Base-by-base conservation (phyloP, 176 grass and related monocot species). In the barley (Hordeum vulgare) region DNA sequence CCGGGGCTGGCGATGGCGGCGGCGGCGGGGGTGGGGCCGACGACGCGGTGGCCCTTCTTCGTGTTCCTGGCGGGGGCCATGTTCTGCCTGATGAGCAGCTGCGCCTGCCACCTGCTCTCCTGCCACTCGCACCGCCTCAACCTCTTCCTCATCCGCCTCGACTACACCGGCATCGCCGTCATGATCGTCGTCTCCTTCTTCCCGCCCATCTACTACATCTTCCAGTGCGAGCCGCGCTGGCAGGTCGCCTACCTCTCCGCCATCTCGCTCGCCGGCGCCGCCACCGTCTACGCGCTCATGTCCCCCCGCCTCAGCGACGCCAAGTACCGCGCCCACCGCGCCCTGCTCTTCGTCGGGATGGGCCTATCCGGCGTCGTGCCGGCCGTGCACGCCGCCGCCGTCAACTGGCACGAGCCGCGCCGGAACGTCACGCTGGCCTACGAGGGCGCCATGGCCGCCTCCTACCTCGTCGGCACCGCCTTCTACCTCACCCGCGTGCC, bases 151-250 rank as follows among this genome's bases (percentile, higher is more conserved):
- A 88, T 92, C 70, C 95, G 92, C 3, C 90, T 98, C 10, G 95
- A 98, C 88, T 94, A 94, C 83, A 82, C 87, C 0, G 95, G 95
- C 42, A 94, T 98, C 79, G 92, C 95, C 33, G 88, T 92, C 65
- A 92, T 94, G 90, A 97, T 97, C 77, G 90, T 94, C 9, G 84
- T 88, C 21, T 97, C 95, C 72, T 98, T 94, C 88, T 98, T 94
- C 88, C 95, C 92, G 20, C 95, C 95, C 24, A 92, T 94, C 80
- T 97, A 97, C 90, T 97, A 97, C 89, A 91, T 92, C 86, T 97
- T 97, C 90, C 90, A 91, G 83, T 97, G 95, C 80, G 85, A 94
- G 9, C 92, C 90, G 65, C 85, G 56, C 13, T 97, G 93, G 88
- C 89, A 90, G 56, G 21, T 89, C 74, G 70, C 79, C 27, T 98